Evolutionary conservation across 768 basidiomycete species (phyloP), one percentile per base, ranked within the genome.

Genomic region (Hydnum rufescens): DNA sequence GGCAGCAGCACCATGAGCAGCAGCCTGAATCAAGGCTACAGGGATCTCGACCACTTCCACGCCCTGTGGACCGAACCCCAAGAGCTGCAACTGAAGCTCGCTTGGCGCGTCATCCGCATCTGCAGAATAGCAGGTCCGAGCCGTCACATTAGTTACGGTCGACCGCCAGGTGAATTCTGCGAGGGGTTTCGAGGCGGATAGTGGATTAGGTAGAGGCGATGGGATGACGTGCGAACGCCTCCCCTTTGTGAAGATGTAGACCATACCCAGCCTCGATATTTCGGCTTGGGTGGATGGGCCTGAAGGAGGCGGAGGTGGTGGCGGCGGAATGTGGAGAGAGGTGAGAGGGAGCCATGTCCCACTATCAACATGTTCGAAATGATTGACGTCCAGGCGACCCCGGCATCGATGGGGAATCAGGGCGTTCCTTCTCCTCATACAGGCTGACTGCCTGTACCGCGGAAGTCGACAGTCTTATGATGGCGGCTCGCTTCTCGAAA

Each of bases 401-500:
- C 64, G 57, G 56, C 61, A 66, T 49, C 74, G 60, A 71, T 64
- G 44, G 71, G 67, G 55, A 67, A 60, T 53, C n/a, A n/a, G n/a
- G n/a, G n/a, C n/a, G n/a, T n/a, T n/a, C n/a, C n/a, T 51, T 57
- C 3, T 58, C 49, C 8, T 74, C 72, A 55, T 70, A 73, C 52
- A 86, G 64, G 39, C 82, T 77, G 25, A 88, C 70, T 62, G 89
- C 86, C 31, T 79, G 75, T 4, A 86, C 86, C 23, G 81, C 78
- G 29, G 86, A 76, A 63, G 88, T 85, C 3, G 76, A 74, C 23
- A 88, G 62, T 22, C 86, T 80, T 58, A 89, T 86, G 64, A 83
- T 67, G n/a, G 77, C 75, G 2, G 84, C 84, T 60, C 83, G 89
- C 67, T 88, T 88, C 63, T 89, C 86, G 61, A 89, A 89, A 23